Conservation (phyloP, 495 filamentous ascomycete genomes). For the Tuber borchii region DNA sequence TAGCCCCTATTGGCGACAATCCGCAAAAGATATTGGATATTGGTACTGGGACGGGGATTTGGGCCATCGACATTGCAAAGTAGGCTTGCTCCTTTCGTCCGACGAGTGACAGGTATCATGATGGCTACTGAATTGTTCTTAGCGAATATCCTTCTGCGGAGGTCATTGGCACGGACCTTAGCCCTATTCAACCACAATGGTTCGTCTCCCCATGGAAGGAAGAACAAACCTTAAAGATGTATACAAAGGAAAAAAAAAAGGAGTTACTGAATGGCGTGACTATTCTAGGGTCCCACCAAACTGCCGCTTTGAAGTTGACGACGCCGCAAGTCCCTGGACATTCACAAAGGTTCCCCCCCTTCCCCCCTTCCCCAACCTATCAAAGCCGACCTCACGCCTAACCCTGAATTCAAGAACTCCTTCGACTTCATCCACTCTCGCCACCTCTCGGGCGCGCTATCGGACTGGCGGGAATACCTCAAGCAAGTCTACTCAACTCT, state of each 20-base stretch:
- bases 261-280: background rate
- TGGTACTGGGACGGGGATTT: slow-evolving; percentile 61
- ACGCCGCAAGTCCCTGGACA: slow-evolving; percentile 49
- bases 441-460: slow-evolving; percentile 51
- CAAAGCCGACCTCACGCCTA: background rate
- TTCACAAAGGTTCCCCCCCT: slow-evolving; percentile 38
- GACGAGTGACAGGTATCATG: background rate
- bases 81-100: background rate
- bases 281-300: slow-evolving; percentile 42
- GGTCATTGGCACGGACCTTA: slow-evolving; percentile 59
- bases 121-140: background rate
- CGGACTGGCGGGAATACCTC: slow-evolving; percentile 50
- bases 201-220: slow-evolving; percentile 17
- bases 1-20: slow-evolving; percentile 47
- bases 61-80: slow-evolving; percentile 52
- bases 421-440: slow-evolving; percentile 63
- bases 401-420: slow-evolving; percentile 23
- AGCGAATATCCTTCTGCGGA: slow-evolving; percentile 51
- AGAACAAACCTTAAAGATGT: background rate
- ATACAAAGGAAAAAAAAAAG: background rate
- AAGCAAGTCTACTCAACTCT: slow-evolving; percentile 20
- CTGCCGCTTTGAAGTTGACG: slow-evolving; percentile 54
- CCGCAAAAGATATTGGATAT: slow-evolving; percentile 52
- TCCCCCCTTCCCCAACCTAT: background rate
- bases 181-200: slow-evolving; percentile 56